Percentiles rank a stretch among this genome's conserved stretches.
Evolutionary conservation across 2,329 filamentous ascomycete genomes (phyloP).

Genomic region (Aspergillus fumigatus): DNA sequence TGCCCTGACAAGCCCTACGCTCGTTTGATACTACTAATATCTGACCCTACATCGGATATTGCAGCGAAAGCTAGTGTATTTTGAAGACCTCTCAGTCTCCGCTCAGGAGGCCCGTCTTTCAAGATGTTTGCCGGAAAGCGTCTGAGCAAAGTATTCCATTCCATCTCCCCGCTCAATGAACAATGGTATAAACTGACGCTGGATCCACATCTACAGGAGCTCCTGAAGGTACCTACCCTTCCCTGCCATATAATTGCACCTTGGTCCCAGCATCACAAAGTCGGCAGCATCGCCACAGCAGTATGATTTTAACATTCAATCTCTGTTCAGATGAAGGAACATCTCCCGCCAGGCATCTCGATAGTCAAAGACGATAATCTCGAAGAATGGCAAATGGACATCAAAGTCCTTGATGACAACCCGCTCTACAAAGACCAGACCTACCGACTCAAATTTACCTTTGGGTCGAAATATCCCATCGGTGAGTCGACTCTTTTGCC

Average conservation of each 20-base stretch:
- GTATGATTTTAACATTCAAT: neutral
- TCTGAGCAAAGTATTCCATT: constrained; percentile 40
- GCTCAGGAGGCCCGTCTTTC: neutral
- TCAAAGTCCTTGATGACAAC: constrained; percentile 83
- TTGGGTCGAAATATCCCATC: constrained; percentile 82
- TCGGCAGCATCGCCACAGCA: neutral
- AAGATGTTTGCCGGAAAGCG: constrained; percentile 50
- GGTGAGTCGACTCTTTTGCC: constrained; percentile 50
- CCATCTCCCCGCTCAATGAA: neutral
- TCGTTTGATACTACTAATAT: neutral
- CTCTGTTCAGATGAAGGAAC: constrained; percentile 48
- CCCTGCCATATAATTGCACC: neutral
- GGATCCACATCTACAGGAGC: constrained; percentile 40
- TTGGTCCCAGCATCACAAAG: neutral
- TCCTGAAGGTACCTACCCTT: constrained; percentile 46
- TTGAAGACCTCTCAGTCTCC: neutral
- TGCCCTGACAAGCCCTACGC: neutral
- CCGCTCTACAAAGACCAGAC: constrained; percentile 76
- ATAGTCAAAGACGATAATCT: constrained; percentile 79
- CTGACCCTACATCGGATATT: neutral
- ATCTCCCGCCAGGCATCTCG: constrained; percentile 64
- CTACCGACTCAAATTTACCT: constrained; percentile 83
- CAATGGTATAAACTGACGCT: constrained; percentile 18
- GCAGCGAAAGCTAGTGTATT: neutral
- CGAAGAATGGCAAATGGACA: constrained; percentile 88